A percentile compares a stretch with the other conserved stretches of the same genome.
These are phyloP conservation scores for Melampsora medusae DNA, from an alignment of 1,284 basidiomycete species.

Conservation along the genomic window DNA sequence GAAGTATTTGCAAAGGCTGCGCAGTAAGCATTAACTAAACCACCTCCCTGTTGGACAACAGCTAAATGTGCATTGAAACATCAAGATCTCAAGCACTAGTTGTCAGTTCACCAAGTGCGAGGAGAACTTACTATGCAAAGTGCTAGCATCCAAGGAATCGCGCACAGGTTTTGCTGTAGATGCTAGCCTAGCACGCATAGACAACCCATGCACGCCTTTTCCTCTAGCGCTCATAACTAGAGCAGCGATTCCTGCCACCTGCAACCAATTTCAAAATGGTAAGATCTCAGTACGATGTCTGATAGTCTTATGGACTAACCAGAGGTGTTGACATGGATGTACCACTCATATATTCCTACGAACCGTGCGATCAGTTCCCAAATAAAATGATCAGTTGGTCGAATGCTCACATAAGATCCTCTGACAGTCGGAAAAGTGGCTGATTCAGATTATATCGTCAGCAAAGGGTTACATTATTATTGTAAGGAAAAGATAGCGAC, in stretches of 20 bases:
- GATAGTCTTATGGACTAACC: not conserved
- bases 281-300: not conserved
- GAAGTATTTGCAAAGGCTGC: conserved; percentile 41
- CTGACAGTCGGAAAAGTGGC: conserved; percentile 31
- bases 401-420: conserved; percentile 34
- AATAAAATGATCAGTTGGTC: too few relatives aligned
- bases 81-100: not conserved
- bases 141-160: not conserved
- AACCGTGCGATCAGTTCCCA: not conserved
- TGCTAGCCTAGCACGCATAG: conserved; percentile 15
- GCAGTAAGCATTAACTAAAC: conserved; percentile 41
- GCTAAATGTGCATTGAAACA: not conserved
- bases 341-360: conserved; percentile 23
- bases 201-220: conserved; percentile 25
- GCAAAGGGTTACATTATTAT: not conserved
- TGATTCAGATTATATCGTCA: not conserved
- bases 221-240: conserved; percentile 22
- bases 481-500: not conserved
- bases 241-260: conserved; percentile 40
- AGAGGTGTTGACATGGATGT: conserved; percentile 41
- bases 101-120: not conserved
- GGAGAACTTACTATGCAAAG: not conserved
- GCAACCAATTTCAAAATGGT: not conserved
- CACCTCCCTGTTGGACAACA: conserved; percentile 39
- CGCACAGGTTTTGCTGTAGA: not conserved